Evolutionary conservation across 192 early-diverging fungal genomes (phyloP), one percentile per base, ranked within the genome.

Genomic region (Backusella tuberculispora): DNA sequence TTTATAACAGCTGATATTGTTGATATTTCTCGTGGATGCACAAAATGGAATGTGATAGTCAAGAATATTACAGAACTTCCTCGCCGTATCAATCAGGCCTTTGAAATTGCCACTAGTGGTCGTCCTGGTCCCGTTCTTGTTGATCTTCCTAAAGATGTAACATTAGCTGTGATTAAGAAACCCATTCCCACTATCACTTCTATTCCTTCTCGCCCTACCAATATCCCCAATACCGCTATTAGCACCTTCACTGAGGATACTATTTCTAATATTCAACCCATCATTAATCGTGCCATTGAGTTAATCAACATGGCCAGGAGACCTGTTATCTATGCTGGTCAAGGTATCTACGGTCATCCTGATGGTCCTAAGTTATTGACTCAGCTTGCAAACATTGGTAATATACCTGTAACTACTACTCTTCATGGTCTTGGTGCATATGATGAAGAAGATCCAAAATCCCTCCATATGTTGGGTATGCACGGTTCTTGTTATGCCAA

Each of bases 401-500:
- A 97, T 81, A 93, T 98, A 75, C 98, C 98, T 5, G 96, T 99
- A 17, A 99, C 96, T n/a, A n/a, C n/a, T n/a, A n/a, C n/a, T n/a
- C n/a, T n/a, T n/a, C n/a, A n/a, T n/a, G n/a, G n/a, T n/a, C n/a
- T n/a, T n/a, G n/a, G n/a, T n/a, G n/a, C n/a, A n/a, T n/a, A n/a
- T n/a, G n/a, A n/a, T n/a, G n/a, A n/a, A n/a, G n/a, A n/a, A n/a
- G n/a, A n/a, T n/a, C n/a, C n/a, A n/a, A n/a, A n/a, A n/a, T n/a
- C n/a, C n/a, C n/a, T n/a, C n/a, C n/a, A n/a, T n/a, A n/a, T n/a
- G n/a, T n/a, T n/a, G n/a, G n/a, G n/a, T n/a, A 99, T 99, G 98
- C 98, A 99, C 85, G 98, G 98, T 34, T 87, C 90, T 74, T 96
- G 92, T n/a, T 99, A 97, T 83, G 98, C 98, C 76, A 99, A 99